Evolutionary conservation across 805 yeast species (phyloP), one percentile per base, ranked within the genome.

Genomic region (Ogataea sp.): DNA sequence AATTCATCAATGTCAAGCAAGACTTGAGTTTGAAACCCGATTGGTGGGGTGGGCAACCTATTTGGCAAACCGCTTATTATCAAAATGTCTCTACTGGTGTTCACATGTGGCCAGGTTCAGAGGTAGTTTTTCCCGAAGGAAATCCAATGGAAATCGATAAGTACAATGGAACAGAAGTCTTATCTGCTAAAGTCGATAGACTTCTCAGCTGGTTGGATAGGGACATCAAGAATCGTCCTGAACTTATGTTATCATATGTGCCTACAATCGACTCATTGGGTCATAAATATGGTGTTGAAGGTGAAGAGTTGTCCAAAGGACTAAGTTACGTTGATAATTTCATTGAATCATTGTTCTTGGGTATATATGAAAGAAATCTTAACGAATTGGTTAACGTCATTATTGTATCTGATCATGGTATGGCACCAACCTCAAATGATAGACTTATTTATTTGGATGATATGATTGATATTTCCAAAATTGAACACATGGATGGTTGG

Each of bases 71-170:
- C 1, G 87, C 90, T 0, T 66, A 65, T 23, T 56, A 58, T 16
- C 83, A 83, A 43, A 80, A 78, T 6, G 70, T 81, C 2, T 62
- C 63, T 3, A 61, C 82, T 5, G 94, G 88, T 0, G 81, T 86
- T n/a, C 95, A 88, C 58, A 88, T 87, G 96, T 89, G 95, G 95
- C 96, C 96, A 0, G 96, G 96, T 2, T 78, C 88, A 42, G 95
- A 87, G 49, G 94, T 79, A 7, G 70, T 71, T 20, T 76, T 73
- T 52, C 61, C 61, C 27, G 41, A 53, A 40, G 67, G 73, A 40
- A 71, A 68, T 18, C 79, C 83, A 2, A 53, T 70, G 40, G 71
- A 70, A 36, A 75, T 76, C 26, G 93, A 82, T 47, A 59, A 62
- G 39, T 89, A 73, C 61, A 78, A 86, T 51, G 77, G 75, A 4